A percentile compares a stretch with the other conserved stretches of the same genome.
These are phyloP conservation scores for Boletus vermiculosoides DNA, from an alignment of 768 basidiomycete species.

Conservation along the genomic window DNA sequence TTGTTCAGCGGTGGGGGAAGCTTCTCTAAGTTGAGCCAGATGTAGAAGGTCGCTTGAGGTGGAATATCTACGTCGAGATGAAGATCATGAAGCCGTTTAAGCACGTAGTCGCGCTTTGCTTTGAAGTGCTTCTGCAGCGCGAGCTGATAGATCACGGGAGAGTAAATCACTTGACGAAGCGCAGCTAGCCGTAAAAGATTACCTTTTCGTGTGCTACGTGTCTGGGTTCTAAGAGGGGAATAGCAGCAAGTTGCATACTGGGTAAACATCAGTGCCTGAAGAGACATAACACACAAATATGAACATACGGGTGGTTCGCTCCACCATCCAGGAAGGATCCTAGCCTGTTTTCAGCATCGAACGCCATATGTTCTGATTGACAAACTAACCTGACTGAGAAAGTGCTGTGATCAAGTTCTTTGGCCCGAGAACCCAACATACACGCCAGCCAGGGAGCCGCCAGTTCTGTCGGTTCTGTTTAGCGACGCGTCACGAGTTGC, in stretches of 20 bases:
- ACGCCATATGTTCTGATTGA: not conserved
- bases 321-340: slow-evolving; percentile 94
- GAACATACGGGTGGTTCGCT: slow-evolving; percentile 82
- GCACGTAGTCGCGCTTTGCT: slow-evolving; percentile 85
- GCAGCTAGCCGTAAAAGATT: not conserved
- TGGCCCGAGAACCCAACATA: slow-evolving; percentile 93
- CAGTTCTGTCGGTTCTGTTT: slow-evolving; percentile 62
- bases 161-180: not conserved
- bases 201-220: slow-evolving; percentile 72
- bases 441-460: slow-evolving; percentile 92
- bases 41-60: slow-evolving; percentile 85
- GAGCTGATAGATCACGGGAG: slow-evolving; percentile 38
- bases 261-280: not conserved
- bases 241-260: slow-evolving; percentile 84
- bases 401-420: slow-evolving; percentile 86
- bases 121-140: slow-evolving; percentile 91
- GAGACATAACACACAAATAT: not conserved
- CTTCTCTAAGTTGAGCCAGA: slow-evolving; percentile 85
- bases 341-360: slow-evolving; percentile 12
- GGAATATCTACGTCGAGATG: slow-evolving; percentile 75
- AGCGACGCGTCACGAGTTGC: not conserved
- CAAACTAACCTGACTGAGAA: slow-evolving; percentile 71
- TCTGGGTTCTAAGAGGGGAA: slow-evolving; percentile 74
- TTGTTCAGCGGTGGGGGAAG: slow-evolving; percentile 84
- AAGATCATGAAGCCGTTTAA: slow-evolving; percentile 74